Conservation (phyloP, 2,329 filamentous ascomycete species). For the Stagonosporopsis tanaceti region DNA sequence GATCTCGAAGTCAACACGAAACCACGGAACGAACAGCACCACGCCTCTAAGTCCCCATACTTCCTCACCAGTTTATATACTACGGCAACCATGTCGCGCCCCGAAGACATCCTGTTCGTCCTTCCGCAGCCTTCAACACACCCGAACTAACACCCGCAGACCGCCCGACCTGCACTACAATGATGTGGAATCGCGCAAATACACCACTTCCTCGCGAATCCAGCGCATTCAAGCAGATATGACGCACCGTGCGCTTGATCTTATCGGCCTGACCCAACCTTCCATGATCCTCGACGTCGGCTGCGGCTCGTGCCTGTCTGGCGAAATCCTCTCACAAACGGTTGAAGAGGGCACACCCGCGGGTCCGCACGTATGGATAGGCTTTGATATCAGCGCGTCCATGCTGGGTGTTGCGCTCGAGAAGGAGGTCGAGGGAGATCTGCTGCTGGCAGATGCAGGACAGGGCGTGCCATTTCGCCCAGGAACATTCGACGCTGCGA, state of each 20-base stretch:
- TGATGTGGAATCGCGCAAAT: conserved; percentile 93
- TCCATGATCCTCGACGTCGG: conserved; percentile 96
- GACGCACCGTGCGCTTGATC: conserved; percentile 90
- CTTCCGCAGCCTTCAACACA: conserved; percentile 18
- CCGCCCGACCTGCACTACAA: conserved; percentile 98
- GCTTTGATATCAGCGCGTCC: conserved; percentile 92
- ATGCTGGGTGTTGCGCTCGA: conserved; percentile 97
- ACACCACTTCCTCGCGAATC: conserved; percentile 95
- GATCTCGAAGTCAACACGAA: conserved; percentile 6
- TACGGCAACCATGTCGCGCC: conserved; percentile 81
- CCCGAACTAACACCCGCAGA: conserved; percentile 56
- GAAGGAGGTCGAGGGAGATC: conserved; percentile 88
- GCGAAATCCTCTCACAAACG: conserved; percentile 86
- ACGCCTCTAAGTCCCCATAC: neutral
- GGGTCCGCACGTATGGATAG: conserved; percentile 93
- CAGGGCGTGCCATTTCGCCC: conserved; percentile 94
- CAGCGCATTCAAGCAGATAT: conserved; percentile 94
- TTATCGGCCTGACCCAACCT: conserved; percentile 80
- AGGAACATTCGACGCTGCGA: conserved; percentile 91
- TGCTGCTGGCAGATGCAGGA: conserved; percentile 94
- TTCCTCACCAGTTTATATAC: neutral
- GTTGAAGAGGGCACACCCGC: conserved; percentile 68
- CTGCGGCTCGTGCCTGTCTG: conserved; percentile 92
- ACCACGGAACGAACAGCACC: neutral
- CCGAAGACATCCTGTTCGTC: conserved; percentile 88